A percentile compares a stretch with the other conserved stretches of the same genome.
These are phyloP conservation scores for Volutella citrinella DNA, from an alignment of 2,329 filamentous ascomycete species.

Conservation along the genomic window DNA sequence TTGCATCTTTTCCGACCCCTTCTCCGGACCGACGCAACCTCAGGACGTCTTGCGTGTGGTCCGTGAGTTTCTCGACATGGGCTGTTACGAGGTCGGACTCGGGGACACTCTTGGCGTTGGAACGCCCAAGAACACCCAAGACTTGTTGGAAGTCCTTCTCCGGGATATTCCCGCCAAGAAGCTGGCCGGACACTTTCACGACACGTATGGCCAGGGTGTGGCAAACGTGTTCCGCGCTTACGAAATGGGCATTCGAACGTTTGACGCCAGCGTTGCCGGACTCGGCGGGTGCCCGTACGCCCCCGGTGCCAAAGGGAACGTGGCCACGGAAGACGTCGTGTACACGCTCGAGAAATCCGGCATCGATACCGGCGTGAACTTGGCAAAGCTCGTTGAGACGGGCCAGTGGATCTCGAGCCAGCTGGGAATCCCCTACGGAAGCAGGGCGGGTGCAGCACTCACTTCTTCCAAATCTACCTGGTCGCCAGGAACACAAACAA, in stretches of 20 bases:
- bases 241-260: slow-evolving; percentile 9
- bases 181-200: slow-evolving; percentile 11
- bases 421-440: slow-evolving; percentile 5
- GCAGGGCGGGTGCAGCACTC: slow-evolving; percentile 5
- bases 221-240: slow-evolving; percentile 8
- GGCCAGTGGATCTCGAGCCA: slow-evolving; percentile 6
- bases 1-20: slow-evolving; percentile 12
- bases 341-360: slow-evolving; percentile 8
- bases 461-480: neutral
- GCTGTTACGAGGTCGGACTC: slow-evolving; percentile 14
- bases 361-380: slow-evolving; percentile 4
- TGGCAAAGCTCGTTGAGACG: slow-evolving; percentile 1
- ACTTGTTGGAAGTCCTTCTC: slow-evolving; percentile 3
- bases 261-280: slow-evolving; percentile 9
- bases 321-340: slow-evolving; percentile 11
- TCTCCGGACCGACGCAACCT: slow-evolving; percentile 2
- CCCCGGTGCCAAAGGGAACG: slow-evolving; percentile 10
- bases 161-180: slow-evolving; percentile 3
- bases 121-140: slow-evolving; percentile 4
- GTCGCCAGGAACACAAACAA: neutral
- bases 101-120: slow-evolving; percentile 10
- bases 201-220: slow-evolving; percentile 9
- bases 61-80: slow-evolving; percentile 7
- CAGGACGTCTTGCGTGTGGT: slow-evolving; percentile 2
- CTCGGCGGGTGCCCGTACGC: slow-evolving; percentile 12